Evolutionary conservation across 2,329 filamentous ascomycete genomes (phyloP).

Genomic region (Aotearoamyces nothofagi): DNA sequence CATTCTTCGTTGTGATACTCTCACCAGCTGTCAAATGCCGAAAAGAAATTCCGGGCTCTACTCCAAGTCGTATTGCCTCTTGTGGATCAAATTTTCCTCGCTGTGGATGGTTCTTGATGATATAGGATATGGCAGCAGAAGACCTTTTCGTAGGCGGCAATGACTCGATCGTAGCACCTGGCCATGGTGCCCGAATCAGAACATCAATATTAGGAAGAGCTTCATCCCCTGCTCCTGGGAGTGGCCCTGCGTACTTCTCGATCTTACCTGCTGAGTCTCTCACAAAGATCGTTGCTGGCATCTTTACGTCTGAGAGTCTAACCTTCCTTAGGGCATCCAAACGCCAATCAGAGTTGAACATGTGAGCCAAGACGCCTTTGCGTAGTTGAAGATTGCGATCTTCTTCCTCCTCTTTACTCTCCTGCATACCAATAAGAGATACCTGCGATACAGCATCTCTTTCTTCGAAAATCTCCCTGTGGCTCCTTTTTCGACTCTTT

Average conservation of each 20-base stretch:
- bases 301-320: conserved; percentile 47
- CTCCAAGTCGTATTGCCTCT: conserved; percentile 47
- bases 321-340: conserved; percentile 55
- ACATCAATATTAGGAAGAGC: conserved; percentile 52
- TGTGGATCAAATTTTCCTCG: conserved; percentile 67
- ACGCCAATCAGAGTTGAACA: conserved; percentile 68
- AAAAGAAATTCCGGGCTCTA: conserved; percentile 44
- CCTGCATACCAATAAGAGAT: conserved; percentile 7
- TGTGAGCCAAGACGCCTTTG: conserved; percentile 51
- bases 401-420: conserved; percentile 21
- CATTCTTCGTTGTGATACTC: conserved; percentile 46
- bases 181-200: conserved; percentile 65
- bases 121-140: conserved; percentile 65
- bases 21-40: conserved; percentile 44
- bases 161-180: conserved; percentile 43
- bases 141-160: conserved; percentile 57
- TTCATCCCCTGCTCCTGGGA: conserved; percentile 31
- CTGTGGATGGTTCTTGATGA: conserved; percentile 60
- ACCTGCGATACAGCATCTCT: conserved; percentile 8
- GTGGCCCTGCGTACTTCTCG: conserved; percentile 54
- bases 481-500: conserved; percentile 28
- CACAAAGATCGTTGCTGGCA: conserved; percentile 57
- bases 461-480: conserved; percentile 28
- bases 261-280: conserved; percentile 49
- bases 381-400: conserved; percentile 33